Conservation (phyloP, 1,139 yeast genomes). For the Debaryomycetaceae sp. region DNA sequence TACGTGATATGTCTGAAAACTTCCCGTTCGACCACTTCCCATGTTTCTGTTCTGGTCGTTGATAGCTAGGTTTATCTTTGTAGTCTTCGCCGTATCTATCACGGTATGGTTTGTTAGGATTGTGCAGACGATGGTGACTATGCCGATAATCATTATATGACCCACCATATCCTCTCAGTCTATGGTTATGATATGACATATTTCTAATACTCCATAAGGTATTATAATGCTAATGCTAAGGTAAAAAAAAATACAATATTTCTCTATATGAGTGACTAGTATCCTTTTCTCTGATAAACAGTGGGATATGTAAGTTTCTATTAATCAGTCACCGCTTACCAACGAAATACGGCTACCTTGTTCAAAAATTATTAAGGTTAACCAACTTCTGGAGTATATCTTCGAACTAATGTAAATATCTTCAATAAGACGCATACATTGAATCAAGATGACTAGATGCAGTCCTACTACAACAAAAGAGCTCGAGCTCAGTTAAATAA, state of each 20-base stretch:
- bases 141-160: slow-evolving; percentile 10
- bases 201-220: neutral
- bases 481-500: neutral
- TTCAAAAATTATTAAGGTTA: no score
- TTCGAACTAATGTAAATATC: neutral
- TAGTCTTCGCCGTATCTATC: slow-evolving; percentile 1
- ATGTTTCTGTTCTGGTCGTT: slow-evolving; percentile 1
- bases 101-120: slow-evolving; percentile 1
- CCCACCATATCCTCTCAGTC: slow-evolving; percentile 11
- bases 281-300: no score
- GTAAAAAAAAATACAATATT: no score
- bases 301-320: no score
- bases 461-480: neutral
- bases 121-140: slow-evolving; percentile 5
- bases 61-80: neutral
- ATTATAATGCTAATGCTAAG: neutral
- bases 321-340: no score
- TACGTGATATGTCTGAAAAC: neutral
- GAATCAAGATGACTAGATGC: neutral
- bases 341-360: no score
- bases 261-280: neutral
- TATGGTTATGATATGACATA: slow-evolving; percentile 14
- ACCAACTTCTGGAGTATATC: no score
- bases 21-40: neutral
- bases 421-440: neutral